Evolutionary conservation across 306 rosid genomes (phyloP).

Genomic region (Acacia melanoxylon): DNA sequence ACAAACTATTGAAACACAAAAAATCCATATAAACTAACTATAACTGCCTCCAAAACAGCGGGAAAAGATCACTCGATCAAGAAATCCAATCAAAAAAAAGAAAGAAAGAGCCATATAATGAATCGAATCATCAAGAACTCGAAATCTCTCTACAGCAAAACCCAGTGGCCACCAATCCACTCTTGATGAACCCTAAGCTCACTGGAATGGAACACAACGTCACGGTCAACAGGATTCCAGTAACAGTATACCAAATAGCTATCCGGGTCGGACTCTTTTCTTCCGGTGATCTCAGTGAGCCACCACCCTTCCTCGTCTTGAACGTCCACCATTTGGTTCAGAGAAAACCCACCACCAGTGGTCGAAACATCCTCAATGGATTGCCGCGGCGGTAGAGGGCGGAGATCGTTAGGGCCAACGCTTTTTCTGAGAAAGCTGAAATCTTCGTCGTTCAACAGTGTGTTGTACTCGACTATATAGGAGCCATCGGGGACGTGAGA

Average conservation of each 20-base stretch:
- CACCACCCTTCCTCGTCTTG: neutral
- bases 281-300: neutral
- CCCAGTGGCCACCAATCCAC: neutral
- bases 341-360: neutral
- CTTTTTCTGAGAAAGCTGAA: neutral
- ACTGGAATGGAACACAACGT: neutral
- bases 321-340: neutral
- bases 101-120: neutral
- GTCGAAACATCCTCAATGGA: neutral
- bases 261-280: neutral
- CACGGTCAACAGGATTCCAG: neutral
- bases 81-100: neutral
- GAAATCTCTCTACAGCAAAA: neutral
- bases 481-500: neutral
- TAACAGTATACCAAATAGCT: neutral
- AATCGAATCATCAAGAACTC: neutral
- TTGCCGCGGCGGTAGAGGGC: neutral
- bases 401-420: neutral
- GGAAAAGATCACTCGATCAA: neutral
- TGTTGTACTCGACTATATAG: neutral
- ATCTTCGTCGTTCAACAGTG: neutral
- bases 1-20: neutral
- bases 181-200: neutral
- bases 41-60: neutral
- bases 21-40: neutral